A percentile compares a stretch with the other conserved stretches of the same genome.
Evolutionary conservation across 805 yeast species (phyloP).

Genomic region (Candida insectorum): DNA sequence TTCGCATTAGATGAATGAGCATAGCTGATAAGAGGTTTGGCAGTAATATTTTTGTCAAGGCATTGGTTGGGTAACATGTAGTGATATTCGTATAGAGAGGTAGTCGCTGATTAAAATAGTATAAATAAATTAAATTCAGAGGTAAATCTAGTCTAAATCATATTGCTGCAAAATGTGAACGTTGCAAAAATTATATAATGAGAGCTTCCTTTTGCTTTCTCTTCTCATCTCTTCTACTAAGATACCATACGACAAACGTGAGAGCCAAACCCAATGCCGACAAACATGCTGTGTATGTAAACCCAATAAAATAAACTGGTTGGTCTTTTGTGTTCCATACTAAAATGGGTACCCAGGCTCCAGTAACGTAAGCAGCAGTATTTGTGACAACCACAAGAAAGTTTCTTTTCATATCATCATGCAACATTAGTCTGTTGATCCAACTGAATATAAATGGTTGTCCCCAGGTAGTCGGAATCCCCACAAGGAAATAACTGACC

Average conservation of each 20-base stretch:
- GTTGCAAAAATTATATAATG: too few relatives aligned
- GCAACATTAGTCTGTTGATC: conserved; percentile 46
- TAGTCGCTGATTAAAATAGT: too few relatives aligned
- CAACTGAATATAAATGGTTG: conserved; percentile 57
- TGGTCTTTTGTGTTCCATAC: conserved; percentile 36
- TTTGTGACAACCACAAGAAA: conserved; percentile 39
- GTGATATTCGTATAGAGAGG: too few relatives aligned
- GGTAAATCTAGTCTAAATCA: too few relatives aligned
- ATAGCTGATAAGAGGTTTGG: too few relatives aligned
- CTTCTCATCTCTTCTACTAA: conserved; percentile 25
- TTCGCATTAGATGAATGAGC: too few relatives aligned
- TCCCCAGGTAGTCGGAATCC: conserved; percentile 49
- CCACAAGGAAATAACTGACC: conserved; percentile 46
- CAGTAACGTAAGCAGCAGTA: conserved; percentile 36
- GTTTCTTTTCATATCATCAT: conserved; percentile 41
- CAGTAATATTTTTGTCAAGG: too few relatives aligned
- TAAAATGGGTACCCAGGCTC: conserved; percentile 37
- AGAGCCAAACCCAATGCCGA: conserved; percentile 26
- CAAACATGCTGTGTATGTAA: conserved; percentile 31
- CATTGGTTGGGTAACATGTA: too few relatives aligned
- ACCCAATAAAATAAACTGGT: conserved; percentile 32
- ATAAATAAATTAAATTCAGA: too few relatives aligned
- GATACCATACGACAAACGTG: conserved; percentile 23
- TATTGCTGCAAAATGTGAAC: too few relatives aligned
- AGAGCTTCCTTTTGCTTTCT: background rate